Evolutionary conservation across 805 yeast genomes (phyloP), one percentile per base, ranked within the genome.

Genomic region (Ogataea paraovalis): DNA sequence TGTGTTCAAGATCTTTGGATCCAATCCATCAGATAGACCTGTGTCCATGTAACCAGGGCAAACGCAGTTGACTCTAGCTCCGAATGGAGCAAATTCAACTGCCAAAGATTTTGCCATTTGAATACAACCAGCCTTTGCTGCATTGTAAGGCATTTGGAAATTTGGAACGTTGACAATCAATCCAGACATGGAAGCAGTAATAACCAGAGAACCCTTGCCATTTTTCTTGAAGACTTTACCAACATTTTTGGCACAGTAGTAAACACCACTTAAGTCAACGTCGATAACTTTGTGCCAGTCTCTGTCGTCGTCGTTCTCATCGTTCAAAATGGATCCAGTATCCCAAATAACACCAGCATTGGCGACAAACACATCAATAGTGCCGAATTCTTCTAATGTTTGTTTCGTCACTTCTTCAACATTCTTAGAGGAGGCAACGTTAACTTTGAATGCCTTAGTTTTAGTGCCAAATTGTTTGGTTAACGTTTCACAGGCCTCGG

Each of bases 101-200:
- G 76, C 76, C 44, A 74, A 61, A 2, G 78, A 74, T 58, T 68
- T 72, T 46, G 76, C 69, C 65, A 74, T 64, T 52, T 75, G 76
- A 59, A 74, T 61, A 52, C 76, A 75, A 25, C 72, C 79, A 25
- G 79, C 78, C 63, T 75, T 75, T 43, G 79, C 76, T 37, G 72
- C 73, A 51, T 74, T 74, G 61, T 74, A 75, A 18, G 73, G 74
- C 55, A 76, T 75, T 56, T 76, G 80, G 54, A 72, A 72, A 54
- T 75, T 71, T 43, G 82, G 81, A 50, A 74, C 78, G 54, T 77
- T 77, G 49, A 73, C 79, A 52, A 76, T 75, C 60, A 74, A 73
- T 27, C 75, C 81, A 18, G 79, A 73, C 80, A 77, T 77, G 22
- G 80, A 76, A 2, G 80, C 81, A 22, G 82, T 77, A 61, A 75